Base-by-base conservation (phyloP, 2,329 filamentous ascomycete species). In the Aspergillus costaricaensis region DNA sequence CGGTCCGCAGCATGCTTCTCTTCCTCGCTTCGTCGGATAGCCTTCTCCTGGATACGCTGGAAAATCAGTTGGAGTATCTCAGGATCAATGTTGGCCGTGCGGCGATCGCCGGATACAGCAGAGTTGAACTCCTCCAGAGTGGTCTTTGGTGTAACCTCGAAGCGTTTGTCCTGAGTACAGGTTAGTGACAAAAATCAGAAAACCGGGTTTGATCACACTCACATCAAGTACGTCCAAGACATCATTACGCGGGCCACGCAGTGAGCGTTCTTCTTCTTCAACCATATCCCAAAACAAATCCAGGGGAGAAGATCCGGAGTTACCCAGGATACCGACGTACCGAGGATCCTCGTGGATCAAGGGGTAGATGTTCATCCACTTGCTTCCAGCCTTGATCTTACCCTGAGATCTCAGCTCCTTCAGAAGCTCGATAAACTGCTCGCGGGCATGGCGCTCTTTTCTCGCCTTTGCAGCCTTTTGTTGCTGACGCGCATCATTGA, bases 221-320 rank as follows among this genome's bases (percentile, higher is more conserved):
- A 95, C 91, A 82, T 96, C 91, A 68, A 96, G 83, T 67, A 95
- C 91, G 78, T 96, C 92, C 65, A 95, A 81, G 41, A 96, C 90
- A 72, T 92, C 88, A 72, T 95, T 96, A 62, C 91, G 85, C 52
- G 89, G 88, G 53, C 86, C 88, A 62, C 93, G 89, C 51, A 97
- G 81, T n/a, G 89, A 88, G 60, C 91, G 87, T 72, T 99, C 94
- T 75, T 98, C 92, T 74, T 96, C 92, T 74, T 98, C 95, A 25
- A 98, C 84, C 51, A 93, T 82, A 74, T 99, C 95, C 92, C 94
- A 97, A 80, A 99, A 98, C 6, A 99, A 82, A 70, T 98, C 92
- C 65, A 96, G 84, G 14, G 95, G 91, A 4, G 87, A 90, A 4
- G 93, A 96, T 58, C 94, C 93, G 60, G 85, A 79, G 72, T 96